Percentiles rank a stretch among this genome's conserved stretches.
Evolutionary conservation across 108 stramenopile species (phyloP).

Genomic region (Hondaea fermentalgiana): DNA sequence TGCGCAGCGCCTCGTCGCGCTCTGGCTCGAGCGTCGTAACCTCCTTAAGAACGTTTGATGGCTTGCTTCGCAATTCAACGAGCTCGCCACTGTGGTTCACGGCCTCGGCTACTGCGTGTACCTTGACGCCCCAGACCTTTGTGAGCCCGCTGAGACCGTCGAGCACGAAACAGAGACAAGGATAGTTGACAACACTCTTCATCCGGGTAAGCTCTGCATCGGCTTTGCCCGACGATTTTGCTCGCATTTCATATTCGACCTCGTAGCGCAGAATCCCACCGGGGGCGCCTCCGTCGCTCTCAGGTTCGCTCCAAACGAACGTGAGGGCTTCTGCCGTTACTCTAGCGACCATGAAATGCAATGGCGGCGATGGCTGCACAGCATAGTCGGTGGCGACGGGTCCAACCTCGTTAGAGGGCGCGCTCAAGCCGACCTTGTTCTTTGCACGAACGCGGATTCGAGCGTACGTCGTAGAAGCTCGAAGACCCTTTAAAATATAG

Average conservation of each 20-base stretch:
- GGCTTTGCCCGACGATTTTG: not conserved
- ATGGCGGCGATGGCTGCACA: not conserved
- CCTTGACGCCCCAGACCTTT: not conserved
- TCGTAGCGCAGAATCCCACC: not conserved
- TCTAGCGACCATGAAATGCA: not conserved
- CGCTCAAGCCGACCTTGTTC: not conserved
- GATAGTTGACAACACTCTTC: not conserved
- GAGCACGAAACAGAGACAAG: not conserved
- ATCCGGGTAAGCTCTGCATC: not conserved
- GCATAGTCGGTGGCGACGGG: not conserved
- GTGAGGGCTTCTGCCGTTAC: not conserved
- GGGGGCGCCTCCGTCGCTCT: not conserved
- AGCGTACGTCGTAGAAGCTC: not conserved
- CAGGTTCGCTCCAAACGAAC: slow-evolving; percentile 5
- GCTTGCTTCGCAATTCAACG: not conserved
- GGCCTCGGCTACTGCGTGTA: not conserved
- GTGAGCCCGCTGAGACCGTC: not conserved
- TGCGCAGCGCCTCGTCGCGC: not conserved
- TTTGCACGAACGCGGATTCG: not conserved
- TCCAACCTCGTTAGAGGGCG: not conserved
- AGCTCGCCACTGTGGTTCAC: not conserved
- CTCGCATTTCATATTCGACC: not conserved
- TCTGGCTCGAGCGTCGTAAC: not conserved
- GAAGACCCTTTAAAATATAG: not conserved
- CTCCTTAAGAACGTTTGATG: not conserved